phyloP scores from a whole-genome alignment of 495 filamentous ascomycete species.

The Schizothecium vesticola region DNA sequence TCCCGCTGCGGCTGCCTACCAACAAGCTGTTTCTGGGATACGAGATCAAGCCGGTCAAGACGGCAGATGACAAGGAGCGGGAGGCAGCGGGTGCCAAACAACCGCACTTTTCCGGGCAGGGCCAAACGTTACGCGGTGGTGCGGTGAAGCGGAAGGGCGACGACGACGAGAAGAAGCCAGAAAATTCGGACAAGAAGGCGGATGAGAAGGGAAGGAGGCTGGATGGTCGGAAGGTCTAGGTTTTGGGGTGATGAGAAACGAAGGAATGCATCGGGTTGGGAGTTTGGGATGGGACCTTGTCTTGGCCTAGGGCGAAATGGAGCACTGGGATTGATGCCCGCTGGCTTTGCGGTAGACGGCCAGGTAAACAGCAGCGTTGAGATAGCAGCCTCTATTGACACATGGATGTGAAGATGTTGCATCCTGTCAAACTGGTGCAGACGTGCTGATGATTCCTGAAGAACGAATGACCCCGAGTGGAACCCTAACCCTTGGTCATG shows the following conservation, averaged over 20 bases:
- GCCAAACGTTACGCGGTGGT: slow-evolving; percentile 73
- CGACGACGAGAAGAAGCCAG: slow-evolving; percentile 30
- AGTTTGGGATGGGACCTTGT: slow-evolving; percentile 2
- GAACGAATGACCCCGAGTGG: neutral
- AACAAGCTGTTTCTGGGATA: slow-evolving; percentile 97
- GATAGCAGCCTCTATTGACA: neutral
- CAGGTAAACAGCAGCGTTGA: neutral
- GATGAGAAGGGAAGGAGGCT: slow-evolving; percentile 34
- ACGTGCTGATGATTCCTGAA: neutral
- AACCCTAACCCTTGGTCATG: neutral
- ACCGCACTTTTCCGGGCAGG: slow-evolving; percentile 78
- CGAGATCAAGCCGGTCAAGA: slow-evolving; percentile 79
- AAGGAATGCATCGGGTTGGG: neutral
- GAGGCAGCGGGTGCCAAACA: slow-evolving; percentile 57
- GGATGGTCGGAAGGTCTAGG: slow-evolving; percentile 30
- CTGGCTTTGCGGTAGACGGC: neutral
- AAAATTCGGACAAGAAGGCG: slow-evolving; percentile 25
- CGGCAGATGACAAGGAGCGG: slow-evolving; percentile 64
- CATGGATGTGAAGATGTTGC: neutral
- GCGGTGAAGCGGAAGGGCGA: slow-evolving; percentile 48
- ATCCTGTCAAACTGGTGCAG: neutral
- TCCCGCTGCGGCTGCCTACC: slow-evolving; percentile 76
- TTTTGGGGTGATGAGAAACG: neutral
- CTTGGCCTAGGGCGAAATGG: neutral
- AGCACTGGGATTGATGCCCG: neutral